These are phyloP conservation scores for Plasmodium gallinaceum DNA, from an alignment of 169 alveolate species.

Conservation along the genomic window DNA sequence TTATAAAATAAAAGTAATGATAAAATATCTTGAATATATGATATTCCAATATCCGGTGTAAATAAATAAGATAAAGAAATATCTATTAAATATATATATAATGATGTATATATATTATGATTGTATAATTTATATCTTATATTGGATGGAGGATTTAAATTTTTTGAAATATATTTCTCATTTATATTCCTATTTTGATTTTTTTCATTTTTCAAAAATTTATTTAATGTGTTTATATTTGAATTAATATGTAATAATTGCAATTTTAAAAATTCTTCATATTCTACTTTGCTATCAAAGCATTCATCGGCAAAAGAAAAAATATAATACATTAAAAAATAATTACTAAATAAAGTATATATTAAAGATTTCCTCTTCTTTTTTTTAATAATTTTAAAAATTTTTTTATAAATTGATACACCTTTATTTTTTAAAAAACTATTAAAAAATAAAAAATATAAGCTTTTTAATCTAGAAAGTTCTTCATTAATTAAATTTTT, in stretches of 20 bases:
- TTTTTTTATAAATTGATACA: slow-evolving; percentile 43
- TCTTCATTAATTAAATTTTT: slow-evolving; percentile 16
- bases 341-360: slow-evolving; percentile 50
- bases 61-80: slow-evolving; percentile 45
- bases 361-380: slow-evolving; percentile 42
- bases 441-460: slow-evolving; percentile 30
- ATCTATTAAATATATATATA: slow-evolving; percentile 55
- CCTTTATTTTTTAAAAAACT: slow-evolving; percentile 51
- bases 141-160: background rate
- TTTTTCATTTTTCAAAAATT: slow-evolving; percentile 55
- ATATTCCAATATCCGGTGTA: slow-evolving; percentile 59
- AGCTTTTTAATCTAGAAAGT: slow-evolving; percentile 18
- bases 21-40: slow-evolving; percentile 41
- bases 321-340: slow-evolving; percentile 33
- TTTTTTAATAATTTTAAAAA: slow-evolving; percentile 47
- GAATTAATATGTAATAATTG: slow-evolving; percentile 67
- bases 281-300: slow-evolving; percentile 47
- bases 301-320: slow-evolving; percentile 53
- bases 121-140: slow-evolving; percentile 51
- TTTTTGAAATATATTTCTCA: background rate
- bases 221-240: slow-evolving; percentile 49
- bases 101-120: slow-evolving; percentile 43
- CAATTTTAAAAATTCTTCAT: slow-evolving; percentile 63
- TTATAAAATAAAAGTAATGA: slow-evolving; percentile 48
- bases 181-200: slow-evolving; percentile 31